Evolutionary conservation across 768 basidiomycete species (phyloP).

Genomic region (Tephrocybe rancida): DNA sequence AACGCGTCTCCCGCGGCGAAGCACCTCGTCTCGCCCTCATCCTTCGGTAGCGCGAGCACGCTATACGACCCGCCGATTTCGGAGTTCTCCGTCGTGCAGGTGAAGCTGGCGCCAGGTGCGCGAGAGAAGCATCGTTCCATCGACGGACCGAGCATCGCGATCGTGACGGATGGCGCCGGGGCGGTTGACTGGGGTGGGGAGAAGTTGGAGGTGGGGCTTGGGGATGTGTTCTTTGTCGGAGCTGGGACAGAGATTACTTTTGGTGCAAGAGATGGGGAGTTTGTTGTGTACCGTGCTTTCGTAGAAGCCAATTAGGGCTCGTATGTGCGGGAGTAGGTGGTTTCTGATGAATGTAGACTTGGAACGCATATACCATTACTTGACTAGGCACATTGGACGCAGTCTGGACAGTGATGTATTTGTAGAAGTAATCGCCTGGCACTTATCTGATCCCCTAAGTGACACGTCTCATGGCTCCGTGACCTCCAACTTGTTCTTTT

Average conservation of each 20-base stretch:
- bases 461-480: no score
- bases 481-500: no score
- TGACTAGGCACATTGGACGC: no score
- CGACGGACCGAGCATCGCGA: slow-evolving; percentile 82
- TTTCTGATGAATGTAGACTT: no score
- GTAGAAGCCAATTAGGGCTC: slow-evolving; percentile 46
- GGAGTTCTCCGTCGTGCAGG: slow-evolving; percentile 87
- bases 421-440: no score
- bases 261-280: slow-evolving; percentile 29
- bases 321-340: no score
- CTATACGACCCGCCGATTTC: slow-evolving; percentile 92
- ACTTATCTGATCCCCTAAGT: no score
- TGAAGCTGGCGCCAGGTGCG: slow-evolving; percentile 46
- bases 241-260: slow-evolving; percentile 65
- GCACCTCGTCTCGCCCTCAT: slow-evolving; percentile 67
- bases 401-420: no score
- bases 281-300: slow-evolving; percentile 73
- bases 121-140: slow-evolving; percentile 61
- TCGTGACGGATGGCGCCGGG: slow-evolving; percentile 75
- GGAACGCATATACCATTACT: no score
- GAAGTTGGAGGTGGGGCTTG: slow-evolving; percentile 48
- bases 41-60: slow-evolving; percentile 41
- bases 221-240: slow-evolving; percentile 84
- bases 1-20: slow-evolving; percentile 63
- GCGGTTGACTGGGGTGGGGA: slow-evolving; percentile 49